These are phyloP conservation scores for Actinomortierella ambigua DNA, from an alignment of 371 early-diverging fungal genomes.

Conservation along the genomic window DNA sequence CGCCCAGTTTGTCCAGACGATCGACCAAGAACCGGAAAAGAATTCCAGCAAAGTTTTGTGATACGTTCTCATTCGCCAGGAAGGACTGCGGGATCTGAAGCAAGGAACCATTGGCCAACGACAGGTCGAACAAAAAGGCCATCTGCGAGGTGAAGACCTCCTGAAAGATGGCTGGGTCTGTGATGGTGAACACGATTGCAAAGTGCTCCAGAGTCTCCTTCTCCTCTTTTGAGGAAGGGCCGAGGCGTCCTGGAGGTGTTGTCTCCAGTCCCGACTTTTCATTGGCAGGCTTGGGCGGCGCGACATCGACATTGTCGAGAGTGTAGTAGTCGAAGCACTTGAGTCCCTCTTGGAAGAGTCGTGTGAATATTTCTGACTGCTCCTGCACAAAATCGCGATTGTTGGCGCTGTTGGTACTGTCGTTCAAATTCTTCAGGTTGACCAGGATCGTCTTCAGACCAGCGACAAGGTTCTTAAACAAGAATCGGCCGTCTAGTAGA, in stretches of 20 bases:
- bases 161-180: conserved; percentile 94
- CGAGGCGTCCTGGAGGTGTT: conserved; percentile 41
- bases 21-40: conserved; percentile 81
- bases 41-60: conserved; percentile 81
- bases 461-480: conserved; percentile 85
- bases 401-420: conserved; percentile 34
- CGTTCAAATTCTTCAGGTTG: conserved; percentile 75
- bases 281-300: conserved; percentile 28
- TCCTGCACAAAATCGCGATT: conserved; percentile 71
- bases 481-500: conserved; percentile 65
- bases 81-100: conserved; percentile 90
- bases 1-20: conserved; percentile 84
- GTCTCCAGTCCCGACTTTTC: conserved; percentile 29
- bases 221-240: conserved; percentile 72
- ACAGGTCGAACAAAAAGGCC: conserved; percentile 82
- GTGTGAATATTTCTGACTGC: conserved; percentile 70
- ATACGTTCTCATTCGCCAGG: conserved; percentile 79
- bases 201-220: conserved; percentile 94
- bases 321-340: conserved; percentile 88
- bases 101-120: conserved; percentile 79
- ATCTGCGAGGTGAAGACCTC: conserved; percentile 94
- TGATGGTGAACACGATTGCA: conserved; percentile 81
- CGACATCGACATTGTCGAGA: conserved; percentile 68
- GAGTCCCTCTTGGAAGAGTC: conserved; percentile 85
- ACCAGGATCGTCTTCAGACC: conserved; percentile 85